Evolutionary conservation across 2,329 filamentous ascomycete species (phyloP).

Genomic region (Lachnellula hyalina): DNA sequence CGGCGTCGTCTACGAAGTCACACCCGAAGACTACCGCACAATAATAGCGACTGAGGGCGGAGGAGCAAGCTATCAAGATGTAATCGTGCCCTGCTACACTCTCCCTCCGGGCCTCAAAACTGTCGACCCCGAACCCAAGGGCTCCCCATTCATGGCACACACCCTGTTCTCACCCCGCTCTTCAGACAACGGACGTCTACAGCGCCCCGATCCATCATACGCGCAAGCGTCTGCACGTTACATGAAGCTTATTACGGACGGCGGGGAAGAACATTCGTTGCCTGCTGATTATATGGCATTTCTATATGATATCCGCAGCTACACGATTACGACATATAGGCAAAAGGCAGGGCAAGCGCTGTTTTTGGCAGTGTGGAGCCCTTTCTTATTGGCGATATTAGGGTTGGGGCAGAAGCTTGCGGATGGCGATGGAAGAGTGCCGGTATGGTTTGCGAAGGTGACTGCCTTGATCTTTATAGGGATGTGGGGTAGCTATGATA

Average conservation of each 20-base stretch:
- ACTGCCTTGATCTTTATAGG: constrained; percentile 48
- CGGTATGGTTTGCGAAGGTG: constrained; percentile 57
- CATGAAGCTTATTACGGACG: constrained; percentile 70
- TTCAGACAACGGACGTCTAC: neutral
- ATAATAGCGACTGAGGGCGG: constrained; percentile 92
- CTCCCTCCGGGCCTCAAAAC: constrained; percentile 51
- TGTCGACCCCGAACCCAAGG: constrained; percentile 59
- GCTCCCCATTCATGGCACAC: constrained; percentile 70
- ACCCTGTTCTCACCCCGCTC: constrained; percentile 63
- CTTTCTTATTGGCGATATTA: constrained; percentile 51
- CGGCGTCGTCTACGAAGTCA: constrained; percentile 95
- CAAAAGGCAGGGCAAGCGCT: constrained; percentile 63
- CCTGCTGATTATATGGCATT: constrained; percentile 74
- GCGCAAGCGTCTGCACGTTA: constrained; percentile 83
- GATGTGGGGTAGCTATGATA: constrained; percentile 63
- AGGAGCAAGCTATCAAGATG: constrained; percentile 77
- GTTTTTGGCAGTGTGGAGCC: constrained; percentile 55
- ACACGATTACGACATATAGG: constrained; percentile 58
- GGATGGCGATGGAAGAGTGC: constrained; percentile 62
- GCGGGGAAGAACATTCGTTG: constrained; percentile 74
- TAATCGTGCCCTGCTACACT: constrained; percentile 71
- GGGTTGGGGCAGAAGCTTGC: constrained; percentile 45
- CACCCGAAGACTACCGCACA: constrained; percentile 69
- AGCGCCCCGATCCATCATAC: constrained; percentile 63
- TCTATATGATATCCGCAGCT: constrained; percentile 63